A percentile compares a stretch with the other conserved stretches of the same genome.
Evolutionary conservation across 2,329 filamentous ascomycete species (phyloP).

Genomic region (Colletotrichum sidae): DNA sequence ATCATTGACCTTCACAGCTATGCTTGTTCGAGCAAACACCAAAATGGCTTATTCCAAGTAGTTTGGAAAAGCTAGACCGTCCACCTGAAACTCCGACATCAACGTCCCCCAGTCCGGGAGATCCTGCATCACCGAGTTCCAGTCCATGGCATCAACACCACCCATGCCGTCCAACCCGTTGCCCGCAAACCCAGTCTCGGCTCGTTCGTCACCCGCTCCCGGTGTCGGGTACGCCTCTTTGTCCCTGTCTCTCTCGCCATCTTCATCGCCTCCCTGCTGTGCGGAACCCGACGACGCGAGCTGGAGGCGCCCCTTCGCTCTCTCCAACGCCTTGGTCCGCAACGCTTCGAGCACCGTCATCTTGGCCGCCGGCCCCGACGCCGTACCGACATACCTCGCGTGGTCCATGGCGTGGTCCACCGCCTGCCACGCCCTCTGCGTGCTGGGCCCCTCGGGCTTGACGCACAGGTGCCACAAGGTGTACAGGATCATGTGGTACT

Average conservation of each 20-base stretch:
- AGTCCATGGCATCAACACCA: conserved; percentile 32
- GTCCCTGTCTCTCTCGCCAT: neutral
- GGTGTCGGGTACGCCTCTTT: conserved; percentile 21
- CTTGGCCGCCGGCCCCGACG: conserved; percentile 41
- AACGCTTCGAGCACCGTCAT: conserved; percentile 47
- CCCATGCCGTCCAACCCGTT: neutral
- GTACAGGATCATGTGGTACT: conserved; percentile 57
- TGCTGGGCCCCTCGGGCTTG: conserved; percentile 45
- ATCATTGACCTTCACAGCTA: no score
- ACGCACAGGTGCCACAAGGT: conserved; percentile 57
- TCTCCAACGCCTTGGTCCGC: conserved; percentile 44
- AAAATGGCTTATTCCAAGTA: neutral
- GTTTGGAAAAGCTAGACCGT: conserved; percentile 41
- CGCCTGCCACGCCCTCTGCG: conserved; percentile 48
- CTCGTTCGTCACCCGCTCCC: conserved; percentile 4
- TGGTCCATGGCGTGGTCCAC: conserved; percentile 32
- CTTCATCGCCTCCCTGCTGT: neutral
- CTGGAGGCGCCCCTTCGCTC: conserved; percentile 34
- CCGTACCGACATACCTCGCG: conserved; percentile 32
- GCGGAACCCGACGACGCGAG: neutral
- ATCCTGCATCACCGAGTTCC: conserved; percentile 40
- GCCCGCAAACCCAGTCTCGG: neutral
- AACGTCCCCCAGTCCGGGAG: conserved; percentile 42
- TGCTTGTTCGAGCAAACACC: no score
- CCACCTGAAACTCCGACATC: conserved; percentile 45